Percentiles rank a stretch among this genome's conserved stretches.
phyloP scores from a whole-genome alignment of 2,329 filamentous ascomycete species.

The Cladophialophora immunda region DNA sequence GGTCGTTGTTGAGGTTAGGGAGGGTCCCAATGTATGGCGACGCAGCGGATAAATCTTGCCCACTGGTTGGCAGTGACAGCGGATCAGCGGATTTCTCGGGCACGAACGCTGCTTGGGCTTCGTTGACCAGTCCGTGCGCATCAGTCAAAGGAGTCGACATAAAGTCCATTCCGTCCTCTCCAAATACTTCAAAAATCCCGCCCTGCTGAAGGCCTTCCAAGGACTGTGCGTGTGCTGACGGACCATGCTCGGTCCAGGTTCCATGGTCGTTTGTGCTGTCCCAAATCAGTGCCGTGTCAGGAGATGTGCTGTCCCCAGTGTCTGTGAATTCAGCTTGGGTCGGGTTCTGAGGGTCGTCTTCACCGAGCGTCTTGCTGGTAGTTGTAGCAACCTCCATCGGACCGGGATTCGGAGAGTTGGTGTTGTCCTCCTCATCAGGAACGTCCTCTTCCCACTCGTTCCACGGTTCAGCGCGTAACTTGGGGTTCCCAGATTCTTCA shows the following conservation, averaged over 20 bases:
- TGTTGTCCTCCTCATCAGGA: background rate
- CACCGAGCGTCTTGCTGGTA: background rate
- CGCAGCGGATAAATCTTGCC: background rate
- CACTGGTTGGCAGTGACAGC: background rate
- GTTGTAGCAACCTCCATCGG: background rate
- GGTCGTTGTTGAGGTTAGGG: background rate
- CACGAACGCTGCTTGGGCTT: background rate
- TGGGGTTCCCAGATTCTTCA: background rate
- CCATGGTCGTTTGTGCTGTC: background rate
- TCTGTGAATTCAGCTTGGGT: background rate
- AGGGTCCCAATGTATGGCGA: background rate
- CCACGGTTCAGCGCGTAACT: constrained; percentile 7
- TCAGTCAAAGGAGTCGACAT: background rate
- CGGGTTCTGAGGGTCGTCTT: background rate
- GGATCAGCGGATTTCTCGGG: background rate
- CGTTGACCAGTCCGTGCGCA: background rate
- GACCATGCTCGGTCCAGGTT: background rate
- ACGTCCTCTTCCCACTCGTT: background rate
- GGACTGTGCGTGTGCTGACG: background rate
- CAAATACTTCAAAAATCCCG: background rate
- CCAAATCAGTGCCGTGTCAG: background rate
- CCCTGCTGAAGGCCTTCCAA: background rate
- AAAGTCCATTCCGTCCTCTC: background rate
- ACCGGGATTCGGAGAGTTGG: background rate
- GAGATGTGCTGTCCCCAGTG: background rate